Evolutionary conservation across 2,329 filamentous ascomycete species (phyloP).

Genomic region (Colletotrichum phormii): DNA sequence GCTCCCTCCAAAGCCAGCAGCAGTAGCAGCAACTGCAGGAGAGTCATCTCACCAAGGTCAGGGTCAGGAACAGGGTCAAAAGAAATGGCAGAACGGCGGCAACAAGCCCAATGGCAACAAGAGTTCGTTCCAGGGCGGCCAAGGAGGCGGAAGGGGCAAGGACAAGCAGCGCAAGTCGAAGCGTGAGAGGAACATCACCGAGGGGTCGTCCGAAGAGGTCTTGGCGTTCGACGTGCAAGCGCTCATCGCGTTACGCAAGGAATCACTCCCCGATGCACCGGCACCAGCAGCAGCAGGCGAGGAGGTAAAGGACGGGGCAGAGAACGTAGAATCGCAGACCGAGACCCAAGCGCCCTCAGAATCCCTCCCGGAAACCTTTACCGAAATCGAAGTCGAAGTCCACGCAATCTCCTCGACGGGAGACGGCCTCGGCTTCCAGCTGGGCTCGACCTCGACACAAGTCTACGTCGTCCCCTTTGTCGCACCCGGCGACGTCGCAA

Average conservation of each 20-base stretch:
- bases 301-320: constrained; percentile 39
- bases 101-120: constrained; percentile 35
- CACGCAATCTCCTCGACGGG: constrained; percentile 88
- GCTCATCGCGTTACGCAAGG: constrained; percentile 59
- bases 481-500: constrained; percentile 84
- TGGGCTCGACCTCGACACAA: constrained; percentile 67
- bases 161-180: constrained; percentile 64
- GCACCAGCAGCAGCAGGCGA: constrained; percentile 41
- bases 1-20: constrained; percentile 12
- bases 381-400: constrained; percentile 86
- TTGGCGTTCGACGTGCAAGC: constrained; percentile 71
- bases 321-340: constrained; percentile 31
- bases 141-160: constrained; percentile 35
- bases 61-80: not conserved
- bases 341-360: constrained; percentile 5
- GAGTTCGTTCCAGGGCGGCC: constrained; percentile 34
- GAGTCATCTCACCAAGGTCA: constrained; percentile 28
- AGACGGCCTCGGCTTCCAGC: constrained; percentile 84
- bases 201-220: constrained; percentile 75
- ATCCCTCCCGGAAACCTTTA: constrained; percentile 72
- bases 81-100: constrained; percentile 23
- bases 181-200: constrained; percentile 69
- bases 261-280: constrained; percentile 39
- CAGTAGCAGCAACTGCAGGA: not conserved
- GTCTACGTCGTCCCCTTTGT: constrained; percentile 92